Base-by-base conservation (phyloP, 2,329 filamentous ascomycete genomes). In the Cercospora zeae-maydis region DNA sequence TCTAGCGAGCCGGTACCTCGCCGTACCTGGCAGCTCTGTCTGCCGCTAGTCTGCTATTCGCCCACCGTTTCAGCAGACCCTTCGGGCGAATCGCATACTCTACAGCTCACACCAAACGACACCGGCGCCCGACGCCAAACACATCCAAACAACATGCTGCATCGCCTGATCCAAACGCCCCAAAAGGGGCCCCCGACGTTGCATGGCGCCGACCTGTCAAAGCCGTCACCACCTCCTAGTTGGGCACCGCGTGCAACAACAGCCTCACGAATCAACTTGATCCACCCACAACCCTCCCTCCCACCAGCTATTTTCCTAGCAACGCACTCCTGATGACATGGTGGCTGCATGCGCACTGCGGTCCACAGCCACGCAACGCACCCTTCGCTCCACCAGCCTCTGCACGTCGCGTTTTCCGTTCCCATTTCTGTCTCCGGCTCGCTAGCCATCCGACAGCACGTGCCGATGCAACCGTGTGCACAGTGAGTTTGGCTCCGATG, bases 71-170 rank as follows among this genome's bases (percentile, higher is more conserved):
- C 49, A 33, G 49, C 27, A 53, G 49, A 53, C 49, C 27, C 31
- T 11, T 53, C 31, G 8, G 31, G 49, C 49, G 49, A 53, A 53
- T 53, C 49, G 49, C 19, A 53, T 10, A 14, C 30, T 34, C 49
- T 53, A 31, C 30, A 53, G 27, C 49, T 16, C 49, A 53, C 49
- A 53, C 49, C 49, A 34, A 19, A 34, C 49, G 14, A 53, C 49
- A 53, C 49, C 16, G 49, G 49, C 49, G 49, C 49, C 49, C 13
- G 7, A 34, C 49, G 16, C 27, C 49, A 53, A 34, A 53, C 49
- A 34, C 49, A 53, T 53, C 30, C 49, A 53, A 53, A 53, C 49
- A 53, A 53, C 49, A 53, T 34, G 24, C n/a, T 33, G 49, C 49
- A 53, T 53, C 49, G 31, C 27, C 49, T 49, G 49, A 31, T 53